Base-by-base conservation (phyloP, 768 basidiomycete genomes). In the Tephrocybe sp. region DNA sequence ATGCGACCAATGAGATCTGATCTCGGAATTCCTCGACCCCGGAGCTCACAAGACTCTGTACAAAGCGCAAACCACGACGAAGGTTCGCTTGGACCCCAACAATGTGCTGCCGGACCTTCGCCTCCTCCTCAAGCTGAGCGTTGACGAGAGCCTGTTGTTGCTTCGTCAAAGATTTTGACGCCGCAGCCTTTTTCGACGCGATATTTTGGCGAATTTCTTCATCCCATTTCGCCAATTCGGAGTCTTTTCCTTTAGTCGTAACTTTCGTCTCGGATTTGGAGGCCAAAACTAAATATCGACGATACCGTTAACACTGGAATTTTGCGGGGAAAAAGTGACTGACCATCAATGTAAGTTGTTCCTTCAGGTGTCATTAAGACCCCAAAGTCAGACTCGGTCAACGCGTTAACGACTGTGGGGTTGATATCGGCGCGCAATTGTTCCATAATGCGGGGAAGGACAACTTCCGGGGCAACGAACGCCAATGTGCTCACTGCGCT, bases 141-240 rank as follows among this genome's bases (percentile, higher is more conserved):
- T 86, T 78, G 11, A 98, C 80, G n/a, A 91, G 76, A 0, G 82
- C 84, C 52, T 88, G 83, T 50, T 97, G 91, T 50, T 88, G 84
- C 62, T 93, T 97, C 1, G 89, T 90, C 15, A 97, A 65, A 1
- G 72, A 72, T 5, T 68, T 70, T 1, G 73, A 57, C 1, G 66
- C 61, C 1, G 75, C 66, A 9, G 80, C 77, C 64, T 90, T 91
- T 72, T 97, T 97, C 47, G 70, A 80, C 5, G 90, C 89, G 1
- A 97, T 72, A 0, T 86, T 82, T 57, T 89, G 85, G 9, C 94
- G 82, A n/a, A 95, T 72, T 52, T 99, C 94, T 22, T 85, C 87
- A 53, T 99, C 97, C 95, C 95, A 99, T 60, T 91, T 86, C 15
- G 91, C 87, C 12, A 95, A 88, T 29, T 91, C 91, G 4, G 88